Conservation (phyloP, 768 basidiomycete species). For the Heimioporus sp. region DNA sequence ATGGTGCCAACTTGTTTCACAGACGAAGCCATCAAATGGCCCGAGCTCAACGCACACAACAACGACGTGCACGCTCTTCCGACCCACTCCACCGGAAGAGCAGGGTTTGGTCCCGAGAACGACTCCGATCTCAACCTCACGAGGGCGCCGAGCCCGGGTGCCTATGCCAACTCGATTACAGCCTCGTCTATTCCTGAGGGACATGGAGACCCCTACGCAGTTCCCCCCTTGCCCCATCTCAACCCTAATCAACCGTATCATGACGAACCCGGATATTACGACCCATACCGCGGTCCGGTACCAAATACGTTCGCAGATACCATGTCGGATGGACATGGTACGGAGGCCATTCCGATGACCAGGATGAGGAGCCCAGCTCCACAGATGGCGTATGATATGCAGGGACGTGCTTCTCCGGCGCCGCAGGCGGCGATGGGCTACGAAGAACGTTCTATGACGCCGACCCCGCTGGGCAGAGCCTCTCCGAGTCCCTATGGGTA, state of each 20-base stretch:
- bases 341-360: slow-evolving; percentile 74
- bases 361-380: slow-evolving; percentile 42
- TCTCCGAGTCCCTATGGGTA: slow-evolving; percentile 52
- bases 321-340: slow-evolving; percentile 26
- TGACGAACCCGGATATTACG: slow-evolving; percentile 74
- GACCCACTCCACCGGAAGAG: slow-evolving; percentile 63
- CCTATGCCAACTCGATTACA: slow-evolving; percentile 45
- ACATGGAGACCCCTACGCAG: slow-evolving; percentile 71
- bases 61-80: slow-evolving; percentile 62
- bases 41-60: slow-evolving; percentile 73
- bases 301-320: slow-evolving; percentile 59
- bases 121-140: slow-evolving; percentile 57
- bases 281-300: slow-evolving; percentile 79
- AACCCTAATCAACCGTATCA: slow-evolving; percentile 76
- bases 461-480: slow-evolving; percentile 30
- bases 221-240: slow-evolving; percentile 77
- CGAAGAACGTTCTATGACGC: slow-evolving; percentile 30
- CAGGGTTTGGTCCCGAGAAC: slow-evolving; percentile 63
- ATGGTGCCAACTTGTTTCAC: slow-evolving; percentile 5
- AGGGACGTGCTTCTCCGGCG: slow-evolving; percentile 37
- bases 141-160: slow-evolving; percentile 45
- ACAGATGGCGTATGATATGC: slow-evolving; percentile 37
- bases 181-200: slow-evolving; percentile 46
- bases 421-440: slow-evolving; percentile 43
- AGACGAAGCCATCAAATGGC: slow-evolving; percentile 92